A percentile compares a stretch with the other conserved stretches of the same genome.
phyloP scores from a whole-genome alignment of 2,329 filamentous ascomycete species.

The Madurella mycetomatis region DNA sequence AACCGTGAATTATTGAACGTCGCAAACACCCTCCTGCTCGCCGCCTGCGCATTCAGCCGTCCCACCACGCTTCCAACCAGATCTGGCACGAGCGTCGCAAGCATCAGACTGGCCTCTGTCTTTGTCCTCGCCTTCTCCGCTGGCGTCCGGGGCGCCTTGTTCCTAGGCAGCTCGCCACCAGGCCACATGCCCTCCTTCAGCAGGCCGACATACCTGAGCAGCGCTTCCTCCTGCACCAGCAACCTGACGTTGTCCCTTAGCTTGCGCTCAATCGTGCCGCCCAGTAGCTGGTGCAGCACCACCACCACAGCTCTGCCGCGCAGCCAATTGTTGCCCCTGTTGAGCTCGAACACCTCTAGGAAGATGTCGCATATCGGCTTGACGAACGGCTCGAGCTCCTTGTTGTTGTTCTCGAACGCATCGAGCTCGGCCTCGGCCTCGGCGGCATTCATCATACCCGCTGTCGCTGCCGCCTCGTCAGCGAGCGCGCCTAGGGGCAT shows the following conservation, averaged over 20 bases:
- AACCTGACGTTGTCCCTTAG: conserved; percentile 77
- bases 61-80: conserved; percentile 91
- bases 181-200: conserved; percentile 82
- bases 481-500: conserved; percentile 43
- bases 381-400: conserved; percentile 88
- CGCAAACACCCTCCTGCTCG: conserved; percentile 82
- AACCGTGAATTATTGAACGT: conserved; percentile 86
- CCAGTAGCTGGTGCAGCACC: conserved; percentile 89
- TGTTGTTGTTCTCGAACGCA: conserved; percentile 84
- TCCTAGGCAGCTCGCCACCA: conserved; percentile 51
- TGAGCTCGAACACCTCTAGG: conserved; percentile 90
- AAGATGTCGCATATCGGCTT: conserved; percentile 98
- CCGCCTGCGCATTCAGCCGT: conserved; percentile 82
- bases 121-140: conserved; percentile 75
- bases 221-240: conserved; percentile 70
- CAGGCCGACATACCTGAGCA: conserved; percentile 70
- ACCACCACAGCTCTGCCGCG: conserved; percentile 93
- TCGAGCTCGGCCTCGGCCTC: conserved; percentile 93
- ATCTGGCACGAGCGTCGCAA: conserved; percentile 86
- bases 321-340: conserved; percentile 94
- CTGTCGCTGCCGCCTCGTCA: conserved; percentile 49
- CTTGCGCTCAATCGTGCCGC: conserved; percentile 93
- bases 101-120: conserved; percentile 81
- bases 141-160: conserved; percentile 54
- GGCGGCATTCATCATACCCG: conserved; percentile 43